phyloP scores from a whole-genome alignment of 192 early-diverging fungal species.

The Coemansia sp. region DNA sequence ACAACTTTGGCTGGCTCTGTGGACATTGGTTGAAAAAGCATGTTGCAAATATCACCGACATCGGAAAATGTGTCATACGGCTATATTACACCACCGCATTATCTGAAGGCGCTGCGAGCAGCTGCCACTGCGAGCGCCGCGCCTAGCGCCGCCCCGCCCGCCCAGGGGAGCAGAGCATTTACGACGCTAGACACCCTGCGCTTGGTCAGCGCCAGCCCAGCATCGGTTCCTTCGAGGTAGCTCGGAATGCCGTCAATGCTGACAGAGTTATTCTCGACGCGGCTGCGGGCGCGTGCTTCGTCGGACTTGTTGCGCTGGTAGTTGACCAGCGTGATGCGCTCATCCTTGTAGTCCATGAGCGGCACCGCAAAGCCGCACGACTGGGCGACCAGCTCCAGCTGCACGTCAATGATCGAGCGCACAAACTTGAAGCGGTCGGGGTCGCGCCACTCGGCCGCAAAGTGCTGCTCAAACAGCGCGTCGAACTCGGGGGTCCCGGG shows the following conservation, averaged over 20 bases:
- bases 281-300: conserved; percentile 30
- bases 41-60: too few relatives aligned
- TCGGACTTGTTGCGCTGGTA: conserved; percentile 36
- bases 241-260: conserved; percentile 63
- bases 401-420: conserved; percentile 56
- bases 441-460: conserved; percentile 29
- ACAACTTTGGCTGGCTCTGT: too few relatives aligned
- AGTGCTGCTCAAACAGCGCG: conserved; percentile 47
- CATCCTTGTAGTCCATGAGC: conserved; percentile 54
- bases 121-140: conserved; percentile 14
- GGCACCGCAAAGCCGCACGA: conserved; percentile 66
- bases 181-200: not conserved
- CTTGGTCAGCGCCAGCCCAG: not conserved
- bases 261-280: conserved; percentile 42
- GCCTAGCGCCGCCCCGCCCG: conserved; percentile 36
- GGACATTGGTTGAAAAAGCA: too few relatives aligned
- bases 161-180: conserved; percentile 21
- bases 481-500: conserved; percentile 52
- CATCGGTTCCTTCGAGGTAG: conserved; percentile 27
- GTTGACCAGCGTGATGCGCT: conserved; percentile 53
- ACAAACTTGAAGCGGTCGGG: conserved; percentile 43
- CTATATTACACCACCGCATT: not conserved
- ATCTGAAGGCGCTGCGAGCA: not conserved
- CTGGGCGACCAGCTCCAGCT: conserved; percentile 56
- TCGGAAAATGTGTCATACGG: too few relatives aligned